Evolutionary conservation across 108 stramenopile species (phyloP), one percentile per base, ranked within the genome.

Genomic region (Pseudonitzschia delicatissima): DNA sequence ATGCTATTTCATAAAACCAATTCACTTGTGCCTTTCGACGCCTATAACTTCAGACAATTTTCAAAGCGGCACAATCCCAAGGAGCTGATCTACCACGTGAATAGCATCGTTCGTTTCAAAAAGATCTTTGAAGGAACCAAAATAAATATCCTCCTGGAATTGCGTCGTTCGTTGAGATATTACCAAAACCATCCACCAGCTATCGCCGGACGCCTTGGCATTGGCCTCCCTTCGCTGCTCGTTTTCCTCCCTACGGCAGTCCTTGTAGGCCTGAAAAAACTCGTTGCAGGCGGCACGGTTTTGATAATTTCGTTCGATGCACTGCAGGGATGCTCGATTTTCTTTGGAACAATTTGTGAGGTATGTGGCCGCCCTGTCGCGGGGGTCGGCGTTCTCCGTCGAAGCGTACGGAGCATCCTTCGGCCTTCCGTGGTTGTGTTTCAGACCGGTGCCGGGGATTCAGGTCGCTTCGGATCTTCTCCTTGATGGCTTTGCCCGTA

Each of bases 301-400:
- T 28, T 78, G 72, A 49, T 87, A 88, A 70, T 92, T 87, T 36
- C 83, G 86, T 67, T 86, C 82, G 53, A 89, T 87, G 39, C 91
- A 92, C 39, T 83, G 32, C 51, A 92, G 57, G 3, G 85, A 86
- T 9, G 73, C 83, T 20, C 57, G 45, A 42, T 87, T 87, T 71
- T 92, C 80, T 20, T 64, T 74, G 60, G 71, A 58, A 66, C 91
- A 92, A 62, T 86, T 87, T 4, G 91, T 92, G 21, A 74, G 21
- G 28, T 84, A 78, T 63, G 84, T 87, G 25, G 61, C 61, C 12
- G 42, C 51, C 15, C 40, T 45, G n/a, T 58, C 44, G 29, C 15
- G 53, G 6, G 64, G 48, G 26, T 39, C 45, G 15, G 15, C 61
- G 25, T 20, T 29, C n/a, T 32, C 28, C 45, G 21, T 49, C 12